Conservation (phyloP, 106 monocot genomes). For the Allium cepa region DNA sequence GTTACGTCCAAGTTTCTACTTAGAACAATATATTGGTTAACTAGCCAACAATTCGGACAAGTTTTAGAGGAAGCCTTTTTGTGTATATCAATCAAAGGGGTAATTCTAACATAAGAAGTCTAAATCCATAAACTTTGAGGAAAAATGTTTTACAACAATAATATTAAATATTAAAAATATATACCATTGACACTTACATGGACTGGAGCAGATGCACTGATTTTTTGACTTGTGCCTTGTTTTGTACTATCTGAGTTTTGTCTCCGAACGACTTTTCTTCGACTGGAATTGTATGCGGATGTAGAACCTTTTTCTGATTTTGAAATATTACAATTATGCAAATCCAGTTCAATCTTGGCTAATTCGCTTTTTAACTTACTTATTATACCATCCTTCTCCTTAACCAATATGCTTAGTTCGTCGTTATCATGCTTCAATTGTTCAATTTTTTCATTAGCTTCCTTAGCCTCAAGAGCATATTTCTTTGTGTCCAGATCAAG, state of each 20-base stretch:
- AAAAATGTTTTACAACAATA: not conserved
- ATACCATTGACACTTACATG: slow-evolving; percentile 20
- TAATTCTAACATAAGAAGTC: not conserved
- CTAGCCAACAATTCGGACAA: not conserved
- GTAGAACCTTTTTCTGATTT: slow-evolving; percentile 8
- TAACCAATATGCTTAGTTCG: slow-evolving; percentile 13
- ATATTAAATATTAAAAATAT: not conserved
- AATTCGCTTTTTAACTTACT: slow-evolving; percentile 27
- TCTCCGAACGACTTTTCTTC: slow-evolving; percentile 9
- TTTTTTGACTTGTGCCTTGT: slow-evolving; percentile 12
- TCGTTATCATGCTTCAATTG: slow-evolving; percentile 26
- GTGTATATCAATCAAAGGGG: not conserved
- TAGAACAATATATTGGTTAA: no score
- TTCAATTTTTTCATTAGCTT: slow-evolving; percentile 24
- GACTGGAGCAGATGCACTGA: slow-evolving; percentile 4
- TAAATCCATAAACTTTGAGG: not conserved
- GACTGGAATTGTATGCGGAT: slow-evolving; percentile 1
- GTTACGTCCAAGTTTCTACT: no score
- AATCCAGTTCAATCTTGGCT: slow-evolving; percentile 11
- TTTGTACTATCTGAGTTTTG: slow-evolving; percentile 1
- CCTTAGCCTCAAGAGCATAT: slow-evolving; percentile 18
- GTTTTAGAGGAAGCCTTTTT: not conserved
- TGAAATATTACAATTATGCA: not conserved
- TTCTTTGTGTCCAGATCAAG: slow-evolving; percentile 22
- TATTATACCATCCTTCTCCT: slow-evolving; percentile 38